phyloP scores from a whole-genome alignment of 257 asterid species.

The Fraxinus anomala region DNA sequence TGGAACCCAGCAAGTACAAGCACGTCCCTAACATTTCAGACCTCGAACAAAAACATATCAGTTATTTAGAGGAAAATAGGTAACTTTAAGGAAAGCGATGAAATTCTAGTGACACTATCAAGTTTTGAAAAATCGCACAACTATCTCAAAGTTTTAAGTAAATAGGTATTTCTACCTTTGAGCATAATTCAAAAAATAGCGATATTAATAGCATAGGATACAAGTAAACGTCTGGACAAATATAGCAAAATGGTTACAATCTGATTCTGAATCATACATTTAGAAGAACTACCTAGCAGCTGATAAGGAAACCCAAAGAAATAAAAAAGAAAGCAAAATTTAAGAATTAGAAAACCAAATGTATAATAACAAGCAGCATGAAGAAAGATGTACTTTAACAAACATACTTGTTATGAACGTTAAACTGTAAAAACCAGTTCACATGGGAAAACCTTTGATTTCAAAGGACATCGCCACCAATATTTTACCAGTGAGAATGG shows the following conservation, averaged over 20 bases:
- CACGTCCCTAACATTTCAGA: not conserved
- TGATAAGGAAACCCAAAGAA: not conserved
- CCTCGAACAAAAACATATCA: not conserved
- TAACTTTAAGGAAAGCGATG: not conserved
- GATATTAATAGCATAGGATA: too few species aligned
- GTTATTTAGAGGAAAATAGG: not conserved
- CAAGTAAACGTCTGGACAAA: too few species aligned
- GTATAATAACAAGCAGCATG: not conserved
- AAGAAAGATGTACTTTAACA: not conserved
- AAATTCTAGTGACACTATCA: not conserved
- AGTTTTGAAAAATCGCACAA: not conserved
- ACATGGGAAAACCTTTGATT: not conserved
- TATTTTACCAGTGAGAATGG: conserved; percentile 6
- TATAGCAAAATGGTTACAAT: not conserved
- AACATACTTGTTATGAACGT: not conserved
- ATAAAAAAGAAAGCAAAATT: not conserved
- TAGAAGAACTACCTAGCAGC: not conserved
- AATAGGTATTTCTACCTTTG: not conserved
- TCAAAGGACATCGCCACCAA: conserved; percentile 10
- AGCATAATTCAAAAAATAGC: not conserved
- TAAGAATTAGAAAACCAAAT: not conserved
- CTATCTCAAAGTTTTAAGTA: not conserved
- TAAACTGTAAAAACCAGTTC: conserved; percentile 6
- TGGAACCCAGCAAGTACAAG: not conserved
- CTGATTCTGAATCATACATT: not conserved